Conservation (phyloP, 2,329 filamentous ascomycete genomes). For the Alternaria arborescens region DNA sequence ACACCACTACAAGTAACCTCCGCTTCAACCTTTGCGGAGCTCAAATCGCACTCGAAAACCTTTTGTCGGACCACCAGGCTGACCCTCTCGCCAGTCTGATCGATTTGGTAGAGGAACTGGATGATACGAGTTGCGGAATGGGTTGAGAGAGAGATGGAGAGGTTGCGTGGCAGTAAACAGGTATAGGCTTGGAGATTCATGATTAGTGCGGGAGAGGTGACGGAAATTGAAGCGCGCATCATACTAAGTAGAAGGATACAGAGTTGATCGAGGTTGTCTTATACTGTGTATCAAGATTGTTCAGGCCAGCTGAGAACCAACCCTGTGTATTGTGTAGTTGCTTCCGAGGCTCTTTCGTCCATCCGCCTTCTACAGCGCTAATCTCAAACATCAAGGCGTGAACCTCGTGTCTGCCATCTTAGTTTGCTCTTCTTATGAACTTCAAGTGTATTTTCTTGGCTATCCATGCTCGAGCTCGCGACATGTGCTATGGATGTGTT, state of each 20-base stretch:
- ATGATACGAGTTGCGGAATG: constrained; percentile 6
- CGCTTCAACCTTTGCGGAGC: constrained; percentile 4
- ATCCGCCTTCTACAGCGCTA: background rate
- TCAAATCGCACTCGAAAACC: constrained; percentile 14
- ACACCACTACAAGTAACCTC: background rate
- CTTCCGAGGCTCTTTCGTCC: background rate
- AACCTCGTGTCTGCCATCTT: background rate
- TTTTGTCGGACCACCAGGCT: background rate
- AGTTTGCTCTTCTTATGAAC: background rate
- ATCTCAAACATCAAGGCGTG: background rate
- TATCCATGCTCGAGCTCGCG: background rate
- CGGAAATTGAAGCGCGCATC: background rate
- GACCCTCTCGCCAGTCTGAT: background rate
- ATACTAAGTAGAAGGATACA: background rate
- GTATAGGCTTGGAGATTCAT: background rate
- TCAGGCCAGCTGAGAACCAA: background rate
- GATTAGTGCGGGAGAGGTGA: too few relatives aligned
- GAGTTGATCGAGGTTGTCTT: background rate
- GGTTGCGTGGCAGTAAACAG: background rate
- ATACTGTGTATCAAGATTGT: background rate
- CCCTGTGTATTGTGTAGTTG: background rate
- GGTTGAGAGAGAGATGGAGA: constrained; percentile 7
- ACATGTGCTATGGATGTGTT: background rate
- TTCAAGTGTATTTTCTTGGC: background rate
- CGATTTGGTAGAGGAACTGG: constrained; percentile 1